These are phyloP conservation scores for Marasmius fiardii DNA, from an alignment of 1,284 basidiomycete genomes.

Conservation along the genomic window DNA sequence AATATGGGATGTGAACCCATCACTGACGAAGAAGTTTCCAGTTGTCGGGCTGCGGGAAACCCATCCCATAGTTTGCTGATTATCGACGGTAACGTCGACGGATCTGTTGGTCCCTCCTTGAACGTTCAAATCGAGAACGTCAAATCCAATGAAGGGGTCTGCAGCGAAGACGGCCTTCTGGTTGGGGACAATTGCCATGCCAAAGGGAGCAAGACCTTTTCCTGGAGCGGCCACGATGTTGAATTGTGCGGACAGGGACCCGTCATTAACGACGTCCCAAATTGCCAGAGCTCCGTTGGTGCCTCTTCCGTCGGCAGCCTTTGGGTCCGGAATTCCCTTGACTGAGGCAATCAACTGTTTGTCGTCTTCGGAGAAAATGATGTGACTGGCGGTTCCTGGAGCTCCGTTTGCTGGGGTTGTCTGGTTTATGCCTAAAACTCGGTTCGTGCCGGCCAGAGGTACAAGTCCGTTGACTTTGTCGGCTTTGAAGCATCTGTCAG, in stretches of 20 bases:
- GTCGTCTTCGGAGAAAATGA: constrained; percentile 30
- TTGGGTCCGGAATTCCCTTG: constrained; percentile 28
- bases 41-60: neutral
- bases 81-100: neutral
- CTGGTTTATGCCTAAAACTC: constrained; percentile 39
- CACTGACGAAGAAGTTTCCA: constrained; percentile 4
- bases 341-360: constrained; percentile 29
- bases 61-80: neutral
- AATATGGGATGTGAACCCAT: neutral
- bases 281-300: constrained; percentile 29
- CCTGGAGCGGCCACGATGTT: constrained; percentile 17
- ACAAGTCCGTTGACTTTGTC: constrained; percentile 36
- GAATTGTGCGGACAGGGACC: constrained; percentile 27
- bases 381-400: constrained; percentile 27
- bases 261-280: constrained; percentile 26
- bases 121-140: constrained; percentile 25
- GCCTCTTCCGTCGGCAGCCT: neutral
- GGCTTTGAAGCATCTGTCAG: constrained; percentile 32
- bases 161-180: constrained; percentile 29
- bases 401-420: constrained; percentile 29
- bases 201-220: constrained; percentile 28
- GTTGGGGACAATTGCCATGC: constrained; percentile 26
- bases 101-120: neutral
- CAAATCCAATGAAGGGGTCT: constrained; percentile 30
- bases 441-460: constrained; percentile 34